Conservation (phyloP, 345 rosid genomes). For the Linum lewisii region DNA sequence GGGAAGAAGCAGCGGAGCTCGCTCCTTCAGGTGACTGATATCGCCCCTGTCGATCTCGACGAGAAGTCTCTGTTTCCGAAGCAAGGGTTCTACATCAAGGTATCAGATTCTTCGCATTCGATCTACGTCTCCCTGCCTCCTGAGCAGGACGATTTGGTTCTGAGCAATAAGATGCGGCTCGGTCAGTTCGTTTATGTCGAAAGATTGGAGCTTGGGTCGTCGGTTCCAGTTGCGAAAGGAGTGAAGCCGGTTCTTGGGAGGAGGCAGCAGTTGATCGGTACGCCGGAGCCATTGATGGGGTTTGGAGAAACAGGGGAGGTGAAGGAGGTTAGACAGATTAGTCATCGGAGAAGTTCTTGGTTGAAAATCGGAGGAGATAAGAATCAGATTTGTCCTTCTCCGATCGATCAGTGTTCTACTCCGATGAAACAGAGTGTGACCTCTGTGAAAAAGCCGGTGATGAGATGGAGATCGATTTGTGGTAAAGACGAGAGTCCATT, state of each 20-base stretch:
- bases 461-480: constrained; percentile 61
- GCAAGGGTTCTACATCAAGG: constrained; percentile 41
- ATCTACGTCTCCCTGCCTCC: constrained; percentile 36
- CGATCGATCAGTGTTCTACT: constrained; percentile 56
- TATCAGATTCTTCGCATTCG: constrained; percentile 46
- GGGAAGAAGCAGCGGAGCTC: constrained; percentile 36
- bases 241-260: constrained; percentile 34
- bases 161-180: constrained; percentile 34
- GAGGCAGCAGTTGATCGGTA: constrained; percentile 35
- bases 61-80: constrained; percentile 31
- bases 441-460: constrained; percentile 21
- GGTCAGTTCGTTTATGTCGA: constrained; percentile 45
- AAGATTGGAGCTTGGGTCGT: constrained; percentile 29
- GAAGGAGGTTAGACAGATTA: constrained; percentile 22
- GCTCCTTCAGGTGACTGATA: constrained; percentile 45
- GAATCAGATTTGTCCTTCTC: constrained; percentile 28
- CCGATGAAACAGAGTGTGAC: constrained; percentile 47
- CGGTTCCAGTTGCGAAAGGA: constrained; percentile 42
- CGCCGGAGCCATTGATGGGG: constrained; percentile 41
- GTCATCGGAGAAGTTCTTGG: constrained; percentile 82
- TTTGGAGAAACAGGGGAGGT: constrained; percentile 41
- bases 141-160: constrained; percentile 33
- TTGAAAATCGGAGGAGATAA: constrained; percentile 36
- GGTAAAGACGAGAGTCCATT: constrained; percentile 45
- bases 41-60: constrained; percentile 31